Evolutionary conservation across 2,329 filamentous ascomycete genomes (phyloP).

Genomic region (Aureobasidium sp.): DNA sequence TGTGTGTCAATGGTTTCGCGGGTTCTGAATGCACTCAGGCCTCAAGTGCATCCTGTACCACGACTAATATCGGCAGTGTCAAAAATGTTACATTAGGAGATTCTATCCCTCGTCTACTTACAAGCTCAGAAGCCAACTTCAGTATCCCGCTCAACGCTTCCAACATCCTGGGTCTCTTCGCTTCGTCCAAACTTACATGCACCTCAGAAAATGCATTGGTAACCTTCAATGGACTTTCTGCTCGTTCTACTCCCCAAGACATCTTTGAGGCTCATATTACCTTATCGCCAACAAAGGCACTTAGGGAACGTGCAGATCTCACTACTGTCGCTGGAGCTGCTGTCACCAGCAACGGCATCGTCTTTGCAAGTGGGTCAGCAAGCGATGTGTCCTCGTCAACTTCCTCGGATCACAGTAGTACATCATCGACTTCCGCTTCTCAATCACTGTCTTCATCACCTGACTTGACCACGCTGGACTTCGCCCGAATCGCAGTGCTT

Average conservation of each 20-base stretch:
- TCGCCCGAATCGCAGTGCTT: slow-evolving; percentile 41
- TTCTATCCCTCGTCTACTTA: slow-evolving; percentile 68
- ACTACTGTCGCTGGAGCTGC: slow-evolving; percentile 21
- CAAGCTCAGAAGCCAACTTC: slow-evolving; percentile 59
- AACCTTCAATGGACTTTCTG: slow-evolving; percentile 59
- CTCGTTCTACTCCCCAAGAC: slow-evolving; percentile 12
- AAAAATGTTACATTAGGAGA: slow-evolving; percentile 73
- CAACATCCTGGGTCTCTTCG: slow-evolving; percentile 69
- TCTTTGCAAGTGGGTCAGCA: slow-evolving; percentile 22
- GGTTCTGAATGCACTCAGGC: slow-evolving; percentile 50
- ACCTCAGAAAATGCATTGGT: slow-evolving; percentile 80
- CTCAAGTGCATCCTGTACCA: slow-evolving; percentile 51
- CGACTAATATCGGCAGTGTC: slow-evolving; percentile 37
- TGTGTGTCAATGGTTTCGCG: slow-evolving; percentile 84
- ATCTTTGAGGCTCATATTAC: slow-evolving; percentile 19
- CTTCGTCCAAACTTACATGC: slow-evolving; percentile 68
- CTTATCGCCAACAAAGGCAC: not conserved
- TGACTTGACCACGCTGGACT: slow-evolving; percentile 33
- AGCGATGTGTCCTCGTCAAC: not conserved
- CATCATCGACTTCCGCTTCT: slow-evolving; percentile 20
- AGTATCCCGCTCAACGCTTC: slow-evolving; percentile 66
- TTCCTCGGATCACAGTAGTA: slow-evolving; percentile 14
- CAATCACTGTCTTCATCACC: slow-evolving; percentile 19
- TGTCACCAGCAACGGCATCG: slow-evolving; percentile 29
- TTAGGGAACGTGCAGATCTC: not conserved